Conservation (phyloP, 2,329 filamentous ascomycete genomes). For the Purpureocillium takamizusanense region DNA sequence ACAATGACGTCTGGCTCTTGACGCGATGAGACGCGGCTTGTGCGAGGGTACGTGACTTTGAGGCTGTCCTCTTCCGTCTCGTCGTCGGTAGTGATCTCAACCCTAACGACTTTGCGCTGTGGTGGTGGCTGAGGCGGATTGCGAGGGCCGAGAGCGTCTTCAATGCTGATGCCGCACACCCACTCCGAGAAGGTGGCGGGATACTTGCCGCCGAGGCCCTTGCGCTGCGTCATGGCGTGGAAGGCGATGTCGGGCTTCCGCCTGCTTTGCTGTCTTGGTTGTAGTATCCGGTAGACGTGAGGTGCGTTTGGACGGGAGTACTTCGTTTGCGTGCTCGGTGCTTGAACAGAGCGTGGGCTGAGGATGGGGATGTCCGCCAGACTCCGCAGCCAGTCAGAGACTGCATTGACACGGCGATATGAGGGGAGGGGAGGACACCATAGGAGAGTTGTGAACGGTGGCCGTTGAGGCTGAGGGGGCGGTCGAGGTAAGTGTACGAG, state of each 20-base stretch:
- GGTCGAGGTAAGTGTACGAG: background rate
- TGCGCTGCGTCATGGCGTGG: background rate
- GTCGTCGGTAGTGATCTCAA: constrained; percentile 41
- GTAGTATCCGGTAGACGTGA: too few species aligned
- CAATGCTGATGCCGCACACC: constrained; percentile 27
- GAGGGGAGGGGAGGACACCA: too few species aligned
- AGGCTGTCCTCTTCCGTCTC: constrained; percentile 40
- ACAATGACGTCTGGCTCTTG: constrained; percentile 8
- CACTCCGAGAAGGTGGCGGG: constrained; percentile 28
- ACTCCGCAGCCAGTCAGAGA: too few species aligned
- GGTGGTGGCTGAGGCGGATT: constrained; percentile 13
- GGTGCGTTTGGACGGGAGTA: too few species aligned
- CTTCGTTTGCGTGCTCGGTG: too few species aligned
- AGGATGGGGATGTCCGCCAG: too few species aligned
- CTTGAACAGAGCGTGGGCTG: too few species aligned
- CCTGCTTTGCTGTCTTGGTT: too few species aligned
- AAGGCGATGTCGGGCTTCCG: too few species aligned
- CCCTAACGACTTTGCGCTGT: constrained; percentile 22
- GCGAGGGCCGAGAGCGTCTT: constrained; percentile 16
- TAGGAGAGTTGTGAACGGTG: too few species aligned
- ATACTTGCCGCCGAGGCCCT: background rate
- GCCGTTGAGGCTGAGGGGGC: too few species aligned
- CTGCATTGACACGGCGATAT: too few species aligned
- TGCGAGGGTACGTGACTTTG: constrained; percentile 38
- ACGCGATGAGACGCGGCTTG: constrained; percentile 9